Base-by-base conservation (phyloP, 2,329 filamentous ascomycete genomes). In the Cytospora piceae region DNA sequence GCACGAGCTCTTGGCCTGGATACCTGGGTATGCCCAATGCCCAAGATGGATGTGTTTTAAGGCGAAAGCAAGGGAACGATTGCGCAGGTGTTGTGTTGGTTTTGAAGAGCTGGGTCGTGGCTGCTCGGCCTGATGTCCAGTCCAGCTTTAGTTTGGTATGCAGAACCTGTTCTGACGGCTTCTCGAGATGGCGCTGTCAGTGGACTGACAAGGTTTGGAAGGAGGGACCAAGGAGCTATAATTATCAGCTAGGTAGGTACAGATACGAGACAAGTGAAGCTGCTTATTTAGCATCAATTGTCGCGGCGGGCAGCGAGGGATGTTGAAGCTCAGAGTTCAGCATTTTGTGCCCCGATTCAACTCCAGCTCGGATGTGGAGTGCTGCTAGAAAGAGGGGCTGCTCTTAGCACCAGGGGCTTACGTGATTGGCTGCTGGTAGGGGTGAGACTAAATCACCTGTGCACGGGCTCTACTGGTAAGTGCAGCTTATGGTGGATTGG, bases 301-400 rank as follows among this genome's bases (percentile, higher is more conserved):
- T 49, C n/a, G n/a, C 7, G n/a, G 15, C 8, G 46, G 24, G 46
- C n/a, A 49, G 46, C 3, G 9, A 14, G 42, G n/a, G 20, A 22
- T 49, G 42, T 9, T 42, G 9, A n/a, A 22, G 34, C 34, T 37
- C 34, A 11, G 34, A 37, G 34, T 37, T 37, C 34, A 37, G 22
- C n/a, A 24, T 27, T 56, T 61, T 32, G 51, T 62, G 52, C 14
- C 34, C 27, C 52, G 46, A 11, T 14, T 39, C 37, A 42, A 42
- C 42, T 39, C 51, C 53, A 57, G 61, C 61, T 63, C 11, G 9
- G 53, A 32, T 39, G 53, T 55, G 53, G 53, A 46, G 42, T 63
- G 61, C 61, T 53, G 53, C 61, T 64, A 60, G 60, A 54, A 60
- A 59, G 55, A 53, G 57, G 57, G 62, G 62, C 27, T 64, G 55